Base-by-base conservation (phyloP, 148 eudicot species). In the Arbutus unedo region DNA sequence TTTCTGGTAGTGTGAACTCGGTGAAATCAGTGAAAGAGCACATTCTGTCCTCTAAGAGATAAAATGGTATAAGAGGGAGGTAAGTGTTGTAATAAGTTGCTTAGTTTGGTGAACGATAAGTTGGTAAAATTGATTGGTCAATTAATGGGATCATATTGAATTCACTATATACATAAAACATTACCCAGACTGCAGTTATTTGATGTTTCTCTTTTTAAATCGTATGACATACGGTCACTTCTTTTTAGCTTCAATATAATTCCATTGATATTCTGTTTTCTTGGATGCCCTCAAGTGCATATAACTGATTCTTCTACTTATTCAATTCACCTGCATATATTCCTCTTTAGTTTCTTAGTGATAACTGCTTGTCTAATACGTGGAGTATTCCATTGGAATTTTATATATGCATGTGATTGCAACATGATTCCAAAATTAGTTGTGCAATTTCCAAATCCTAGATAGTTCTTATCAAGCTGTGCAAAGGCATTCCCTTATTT, bases 1-100 rank as follows among this genome's bases (percentile, higher is more conserved):
- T 57, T 48, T 79, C 77, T 78, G 81, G 59, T 45, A 68, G 77
- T 57, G 79, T 83, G 44, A 54, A 13, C 47, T 55, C 23, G 9
- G 38, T 43, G 66, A 57, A 10, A 44, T 45, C 43, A 47, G 44
- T 79, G 48, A n/a, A 45, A 59, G 38, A 50, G 62, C 64, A 77
- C 41, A 9, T 79, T 54, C 38, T 78, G 43, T 57, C 51, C 23
- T 77, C 47, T 77, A 14, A 19, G 4, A 19, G 66, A 77, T 25
- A 50, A 6, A 53, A 38, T 2, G 60, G 79, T 4, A 55, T 55
- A 55, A 31, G 15, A 38, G 3, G n/a, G 6, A 51, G 31, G 38
- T 18, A 77, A 21, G 18, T 77, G 38, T 9, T 25, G 60, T n/a
- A 38, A 44, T 81, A 47, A 74, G 13, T 53, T 48, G 43, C 15